These are phyloP conservation scores for Tolypocladium ovalisporum DNA, from an alignment of 2,329 filamentous ascomycete species.

Conservation along the genomic window DNA sequence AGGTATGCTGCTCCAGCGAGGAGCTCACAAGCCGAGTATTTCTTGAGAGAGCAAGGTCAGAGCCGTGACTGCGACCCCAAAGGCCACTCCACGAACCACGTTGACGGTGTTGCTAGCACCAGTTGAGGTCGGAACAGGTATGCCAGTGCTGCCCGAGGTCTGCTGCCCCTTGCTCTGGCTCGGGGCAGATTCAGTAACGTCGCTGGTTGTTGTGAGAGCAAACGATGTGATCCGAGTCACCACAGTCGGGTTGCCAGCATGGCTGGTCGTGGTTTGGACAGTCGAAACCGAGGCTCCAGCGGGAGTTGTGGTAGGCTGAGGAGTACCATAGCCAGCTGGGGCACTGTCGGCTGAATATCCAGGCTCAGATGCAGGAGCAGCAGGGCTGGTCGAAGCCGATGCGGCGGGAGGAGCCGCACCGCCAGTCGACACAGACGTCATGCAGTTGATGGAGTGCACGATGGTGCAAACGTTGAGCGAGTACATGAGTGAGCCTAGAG, in stretches of 20 bases:
- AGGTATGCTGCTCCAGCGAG: background rate
- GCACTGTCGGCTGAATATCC: background rate
- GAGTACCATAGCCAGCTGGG: background rate
- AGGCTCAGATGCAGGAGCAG: background rate
- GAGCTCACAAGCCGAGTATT: background rate
- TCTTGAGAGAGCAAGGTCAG: constrained; percentile 15
- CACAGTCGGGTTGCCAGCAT: constrained; percentile 7
- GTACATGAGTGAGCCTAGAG: constrained; percentile 19
- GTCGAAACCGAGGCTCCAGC: constrained; percentile 4
- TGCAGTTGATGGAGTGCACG: constrained; percentile 22
- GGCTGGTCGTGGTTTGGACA: constrained; percentile 10
- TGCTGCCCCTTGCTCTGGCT: background rate
- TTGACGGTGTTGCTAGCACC: constrained; percentile 16
- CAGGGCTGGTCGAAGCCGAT: background rate
- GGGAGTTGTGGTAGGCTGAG: background rate
- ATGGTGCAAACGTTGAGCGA: constrained; percentile 25
- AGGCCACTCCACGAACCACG: constrained; percentile 9
- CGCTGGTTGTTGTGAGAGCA: constrained; percentile 5
- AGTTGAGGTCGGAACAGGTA: constrained; percentile 13
- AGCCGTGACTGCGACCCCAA: constrained; percentile 16
- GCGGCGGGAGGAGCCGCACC: constrained; percentile 6
- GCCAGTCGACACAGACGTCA: constrained; percentile 16
- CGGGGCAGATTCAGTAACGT: constrained; percentile 3
- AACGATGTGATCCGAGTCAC: constrained; percentile 11
- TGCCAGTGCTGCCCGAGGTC: constrained; percentile 6